These are phyloP conservation scores for Citrus inodora DNA, from an alignment of 345 rosid genomes.

Conservation along the genomic window DNA sequence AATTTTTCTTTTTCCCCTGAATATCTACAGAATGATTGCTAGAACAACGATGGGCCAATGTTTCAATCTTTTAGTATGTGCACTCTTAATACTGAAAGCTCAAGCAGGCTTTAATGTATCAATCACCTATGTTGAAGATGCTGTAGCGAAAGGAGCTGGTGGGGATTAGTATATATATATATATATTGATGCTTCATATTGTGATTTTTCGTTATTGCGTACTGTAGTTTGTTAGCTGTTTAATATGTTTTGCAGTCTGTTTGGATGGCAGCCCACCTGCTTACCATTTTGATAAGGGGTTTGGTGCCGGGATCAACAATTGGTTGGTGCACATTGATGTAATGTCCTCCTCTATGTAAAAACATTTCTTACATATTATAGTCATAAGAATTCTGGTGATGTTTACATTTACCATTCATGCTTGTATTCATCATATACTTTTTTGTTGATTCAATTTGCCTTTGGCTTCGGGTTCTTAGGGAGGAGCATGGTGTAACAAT, in stretches of 20 bases:
- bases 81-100: constrained; percentile 35
- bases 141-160: constrained; percentile 89
- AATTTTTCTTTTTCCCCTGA: neutral
- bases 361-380: neutral
- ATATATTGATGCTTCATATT: neutral
- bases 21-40: constrained; percentile 53
- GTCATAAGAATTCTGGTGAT: neutral
- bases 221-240: neutral
- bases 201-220: neutral
- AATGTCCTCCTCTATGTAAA: neutral
- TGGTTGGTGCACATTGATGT: constrained; percentile 93
- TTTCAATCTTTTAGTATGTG: constrained; percentile 34
- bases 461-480: constrained; percentile 34
- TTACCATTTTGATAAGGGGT: constrained; percentile 74
- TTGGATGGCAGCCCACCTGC: constrained; percentile 98
- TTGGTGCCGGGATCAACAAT: constrained; percentile 68
- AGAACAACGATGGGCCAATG: constrained; percentile 39
- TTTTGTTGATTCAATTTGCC: neutral
- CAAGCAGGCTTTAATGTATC: constrained; percentile 40
- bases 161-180: constrained; percentile 1
- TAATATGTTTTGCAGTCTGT: constrained; percentile 56
- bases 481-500: constrained; percentile 97
- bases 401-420: neutral
- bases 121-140: constrained; percentile 59
- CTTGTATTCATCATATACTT: too few relatives aligned